phyloP scores from a whole-genome alignment of 352 stramenopile genomes.

The Sclerospora graminicola region DNA sequence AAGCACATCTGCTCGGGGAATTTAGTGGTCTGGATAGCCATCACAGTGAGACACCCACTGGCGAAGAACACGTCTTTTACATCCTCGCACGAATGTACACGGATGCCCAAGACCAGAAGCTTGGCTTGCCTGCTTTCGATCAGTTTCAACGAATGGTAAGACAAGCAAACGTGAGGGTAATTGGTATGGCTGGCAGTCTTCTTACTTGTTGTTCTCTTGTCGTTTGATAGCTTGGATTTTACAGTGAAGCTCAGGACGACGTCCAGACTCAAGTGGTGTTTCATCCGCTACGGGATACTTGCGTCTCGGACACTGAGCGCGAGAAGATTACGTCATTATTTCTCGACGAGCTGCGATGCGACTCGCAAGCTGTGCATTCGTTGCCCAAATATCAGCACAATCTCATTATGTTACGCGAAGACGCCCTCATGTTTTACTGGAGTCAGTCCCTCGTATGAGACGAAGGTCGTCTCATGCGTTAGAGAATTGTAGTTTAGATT shows the following conservation, averaged over 20 bases:
- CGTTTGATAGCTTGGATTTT: conserved; percentile 56
- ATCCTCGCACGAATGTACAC: conserved; percentile 75
- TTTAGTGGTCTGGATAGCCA: conserved; percentile 23
- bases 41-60: conserved; percentile 8
- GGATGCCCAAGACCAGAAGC: conserved; percentile 48
- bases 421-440: conserved; percentile 84
- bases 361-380: conserved; percentile 65
- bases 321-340: conserved; percentile 60
- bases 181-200: conserved; percentile 4
- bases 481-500: too few species aligned
- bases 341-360: conserved; percentile 38
- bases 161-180: not conserved
- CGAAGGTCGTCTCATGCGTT: too few species aligned
- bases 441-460: conserved; percentile 64
- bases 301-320: conserved; percentile 48
- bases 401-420: conserved; percentile 70
- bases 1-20: conserved; percentile 26
- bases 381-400: conserved; percentile 81
- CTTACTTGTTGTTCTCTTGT: not conserved
- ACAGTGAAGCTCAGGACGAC: conserved; percentile 62
- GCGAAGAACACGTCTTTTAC: conserved; percentile 76
- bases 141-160: conserved; percentile 76
- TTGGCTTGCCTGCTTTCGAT: conserved; percentile 74
- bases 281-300: conserved; percentile 47
- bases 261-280: conserved; percentile 72